phyloP scores from a whole-genome alignment of 768 basidiomycete genomes.

The Tricholoma furcatifolium region DNA sequence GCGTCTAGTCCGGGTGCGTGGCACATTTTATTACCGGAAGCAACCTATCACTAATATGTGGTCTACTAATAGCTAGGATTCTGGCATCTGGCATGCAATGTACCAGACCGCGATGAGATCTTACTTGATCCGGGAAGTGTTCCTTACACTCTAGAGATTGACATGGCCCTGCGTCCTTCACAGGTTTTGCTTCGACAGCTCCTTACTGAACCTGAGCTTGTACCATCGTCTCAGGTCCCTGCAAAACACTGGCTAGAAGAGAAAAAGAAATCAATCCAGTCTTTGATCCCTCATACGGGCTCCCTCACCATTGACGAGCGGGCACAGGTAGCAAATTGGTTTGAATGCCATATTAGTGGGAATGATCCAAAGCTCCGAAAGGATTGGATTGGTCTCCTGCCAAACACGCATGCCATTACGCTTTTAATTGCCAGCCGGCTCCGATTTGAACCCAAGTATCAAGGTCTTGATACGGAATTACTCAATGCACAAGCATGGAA shows the following conservation, averaged over 20 bases:
- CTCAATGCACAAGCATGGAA: neutral
- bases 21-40: too few species aligned
- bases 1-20: slow-evolving; percentile 1
- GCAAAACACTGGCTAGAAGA: neutral
- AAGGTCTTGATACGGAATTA: neutral
- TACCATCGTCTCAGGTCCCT: neutral
- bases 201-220: neutral
- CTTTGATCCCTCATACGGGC: too few species aligned
- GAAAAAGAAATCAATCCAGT: neutral
- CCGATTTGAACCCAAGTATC: neutral
- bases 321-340: neutral
- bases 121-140: neutral
- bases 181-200: neutral
- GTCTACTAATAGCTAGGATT: slow-evolving; percentile 1
- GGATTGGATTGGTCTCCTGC: neutral
- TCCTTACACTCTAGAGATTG: slow-evolving; percentile 2
- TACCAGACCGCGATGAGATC: slow-evolving; percentile 1
- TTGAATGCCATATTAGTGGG: neutral
- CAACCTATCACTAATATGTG: too few species aligned
- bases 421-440: neutral
- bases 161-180: neutral
- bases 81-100: slow-evolving; percentile 1
- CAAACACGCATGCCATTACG: neutral
- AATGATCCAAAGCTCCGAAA: neutral
- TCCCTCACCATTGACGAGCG: neutral